Evolutionary conservation across 2,329 filamentous ascomycete species (phyloP), one percentile per base, ranked within the genome.

Genomic region (Diaporthe citri): DNA sequence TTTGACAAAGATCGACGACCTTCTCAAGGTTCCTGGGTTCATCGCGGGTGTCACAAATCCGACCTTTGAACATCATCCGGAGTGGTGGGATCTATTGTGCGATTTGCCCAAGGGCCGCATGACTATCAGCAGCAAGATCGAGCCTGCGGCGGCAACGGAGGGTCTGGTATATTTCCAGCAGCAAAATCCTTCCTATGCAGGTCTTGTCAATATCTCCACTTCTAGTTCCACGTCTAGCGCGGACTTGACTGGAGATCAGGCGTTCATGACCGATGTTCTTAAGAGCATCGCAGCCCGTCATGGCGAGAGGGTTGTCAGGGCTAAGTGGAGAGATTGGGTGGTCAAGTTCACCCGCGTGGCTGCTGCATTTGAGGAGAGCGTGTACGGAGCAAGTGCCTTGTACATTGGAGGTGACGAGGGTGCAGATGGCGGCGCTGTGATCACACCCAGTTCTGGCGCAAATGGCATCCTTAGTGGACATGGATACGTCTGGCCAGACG

Each of bases 1-100:
- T 85, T 88, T 99, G 57, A 98, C 95, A 77, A 99, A 99, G 85
- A 96, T 99, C 75, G 97, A 99, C 78, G 97, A 98, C 82, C 89
- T 99, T 15, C 89, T 99, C 64, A 96, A 97, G 80, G 97, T 99
- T 0, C 96, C 97, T 9, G 97, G 97, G 2, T 99, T 99, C 84
- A 98, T 99, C 79, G 97, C 97, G 3, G 97, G 97, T 74, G 97
- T 99, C 55, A 99, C 96, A 1, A 99, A 99, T 81, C 97, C 97
- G 8, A 96, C 95, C 0, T 99, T 99, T 82, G 95, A 96, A 76
- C 92, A 95, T 80, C 96, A 98, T 80, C 94, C 94, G 0, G 96
- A 98, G 82, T 99, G 97, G 97, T 99, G 97, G 97, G 97, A 99
- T 84, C 86, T 99, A 13, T 88, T 99, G 17, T 99, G 97, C 83